Evolutionary conservation across 306 rosid genomes (phyloP).

Genomic region (Myrica gale): DNA sequence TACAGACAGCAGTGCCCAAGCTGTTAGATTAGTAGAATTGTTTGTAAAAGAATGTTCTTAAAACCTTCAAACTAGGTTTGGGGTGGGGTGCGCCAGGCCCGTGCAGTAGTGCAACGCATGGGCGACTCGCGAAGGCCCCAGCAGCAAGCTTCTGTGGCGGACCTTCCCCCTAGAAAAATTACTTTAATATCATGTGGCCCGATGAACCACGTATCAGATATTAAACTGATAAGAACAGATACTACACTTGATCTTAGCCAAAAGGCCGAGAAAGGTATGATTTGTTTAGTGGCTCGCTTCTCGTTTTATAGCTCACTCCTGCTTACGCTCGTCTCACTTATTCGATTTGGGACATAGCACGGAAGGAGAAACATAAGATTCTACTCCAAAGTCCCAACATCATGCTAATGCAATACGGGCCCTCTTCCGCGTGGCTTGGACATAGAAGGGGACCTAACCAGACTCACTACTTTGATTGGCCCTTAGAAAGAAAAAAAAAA

Average conservation of each 20-base stretch:
- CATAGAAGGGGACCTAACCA: too few relatives aligned
- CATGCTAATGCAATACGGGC: neutral
- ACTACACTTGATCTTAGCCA: constrained; percentile 12
- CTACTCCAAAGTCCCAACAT: too few relatives aligned
- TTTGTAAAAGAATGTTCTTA: too few relatives aligned
- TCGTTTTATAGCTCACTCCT: neutral
- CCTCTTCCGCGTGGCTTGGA: neutral
- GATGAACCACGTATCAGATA: neutral
- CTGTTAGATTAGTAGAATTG: too few relatives aligned
- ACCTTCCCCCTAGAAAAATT: neutral
- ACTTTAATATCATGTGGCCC: constrained; percentile 1
- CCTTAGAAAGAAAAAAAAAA: too few relatives aligned
- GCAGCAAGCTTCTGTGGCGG: neutral
- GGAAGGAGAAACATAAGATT: too few relatives aligned
- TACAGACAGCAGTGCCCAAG: too few relatives aligned
- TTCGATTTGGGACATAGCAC: neutral
- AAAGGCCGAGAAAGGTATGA: constrained; percentile 8
- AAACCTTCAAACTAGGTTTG: neutral
- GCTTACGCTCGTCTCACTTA: neutral
- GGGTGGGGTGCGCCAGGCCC: constrained; percentile 8
- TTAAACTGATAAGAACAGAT: neutral
- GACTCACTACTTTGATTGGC: too few relatives aligned
- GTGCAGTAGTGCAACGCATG: neutral
- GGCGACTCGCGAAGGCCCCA: neutral
- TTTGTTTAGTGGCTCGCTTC: fast-evolving